Percentiles rank a stretch among this genome's conserved stretches.
Evolutionary conservation across 192 early-diverging fungal species (phyloP).

Genomic region (Entrophospora sp.): DNA sequence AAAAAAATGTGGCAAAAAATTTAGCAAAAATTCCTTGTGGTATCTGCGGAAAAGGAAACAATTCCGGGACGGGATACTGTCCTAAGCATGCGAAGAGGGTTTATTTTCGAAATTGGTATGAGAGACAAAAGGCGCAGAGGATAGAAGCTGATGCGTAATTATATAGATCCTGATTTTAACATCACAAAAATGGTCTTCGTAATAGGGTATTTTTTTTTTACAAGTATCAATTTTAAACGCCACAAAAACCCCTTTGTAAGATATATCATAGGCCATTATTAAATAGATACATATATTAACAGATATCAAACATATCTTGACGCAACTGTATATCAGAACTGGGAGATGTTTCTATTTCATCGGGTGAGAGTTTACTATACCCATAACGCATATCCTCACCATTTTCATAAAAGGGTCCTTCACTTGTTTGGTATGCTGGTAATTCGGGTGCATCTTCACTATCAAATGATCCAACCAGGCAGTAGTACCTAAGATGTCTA

Average conservation of each 20-base stretch:
- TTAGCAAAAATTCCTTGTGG: too few relatives aligned
- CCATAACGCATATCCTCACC: too few relatives aligned
- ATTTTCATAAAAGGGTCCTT: conserved; percentile 2
- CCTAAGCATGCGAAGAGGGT: too few relatives aligned
- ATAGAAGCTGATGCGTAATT: too few relatives aligned
- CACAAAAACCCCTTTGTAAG: conserved; percentile 8
- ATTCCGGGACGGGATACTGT: too few relatives aligned
- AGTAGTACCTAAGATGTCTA: conserved; percentile 1
- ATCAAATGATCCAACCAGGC: conserved; percentile 8
- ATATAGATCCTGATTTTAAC: conserved; percentile 1
- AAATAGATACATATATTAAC: background rate
- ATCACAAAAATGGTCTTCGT: conserved; percentile 10
- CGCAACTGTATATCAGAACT: background rate
- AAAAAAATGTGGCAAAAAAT: too few relatives aligned
- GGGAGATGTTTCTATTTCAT: background rate
- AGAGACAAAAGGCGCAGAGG: too few relatives aligned
- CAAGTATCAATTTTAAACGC: conserved; percentile 5
- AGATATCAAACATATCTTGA: background rate
- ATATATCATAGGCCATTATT: background rate
- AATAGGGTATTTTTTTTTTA: conserved; percentile 6
- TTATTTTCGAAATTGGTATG: too few relatives aligned
- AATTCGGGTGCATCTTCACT: background rate
- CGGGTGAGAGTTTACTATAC: too few relatives aligned
- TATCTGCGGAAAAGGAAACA: too few relatives aligned
- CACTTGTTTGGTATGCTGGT: background rate